Conservation (phyloP, 2,329 filamentous ascomycete species). For the Sclerotinia borealis region DNA sequence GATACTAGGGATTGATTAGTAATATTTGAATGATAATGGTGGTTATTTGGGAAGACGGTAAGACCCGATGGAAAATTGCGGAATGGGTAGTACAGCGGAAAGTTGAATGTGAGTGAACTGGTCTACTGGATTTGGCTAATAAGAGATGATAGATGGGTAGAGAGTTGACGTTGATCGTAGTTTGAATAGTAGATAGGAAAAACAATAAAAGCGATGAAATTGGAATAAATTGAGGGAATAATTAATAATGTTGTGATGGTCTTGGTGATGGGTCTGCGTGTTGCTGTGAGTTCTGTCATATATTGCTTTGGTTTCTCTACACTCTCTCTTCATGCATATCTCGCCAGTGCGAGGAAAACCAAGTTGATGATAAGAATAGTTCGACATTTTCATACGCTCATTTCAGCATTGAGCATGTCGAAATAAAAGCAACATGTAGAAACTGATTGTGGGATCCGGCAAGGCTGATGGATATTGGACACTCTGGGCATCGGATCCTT, state of each 20-base stretch:
- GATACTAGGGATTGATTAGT: background rate
- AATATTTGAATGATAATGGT: background rate
- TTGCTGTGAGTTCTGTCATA: too few species aligned
- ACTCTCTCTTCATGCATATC: background rate
- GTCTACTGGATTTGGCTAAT: background rate
- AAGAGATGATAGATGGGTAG: too few species aligned
- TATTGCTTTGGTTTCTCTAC: too few species aligned
- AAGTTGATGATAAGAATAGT: too few species aligned
- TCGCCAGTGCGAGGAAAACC: background rate
- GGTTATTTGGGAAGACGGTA: background rate
- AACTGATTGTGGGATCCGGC: too few species aligned
- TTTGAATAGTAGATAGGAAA: background rate
- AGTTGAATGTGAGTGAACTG: too few species aligned
- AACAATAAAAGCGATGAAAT: background rate
- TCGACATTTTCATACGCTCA: too few species aligned
- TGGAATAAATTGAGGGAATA: background rate
- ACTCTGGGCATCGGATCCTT: too few species aligned
- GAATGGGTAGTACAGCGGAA: background rate
- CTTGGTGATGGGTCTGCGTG: too few species aligned
- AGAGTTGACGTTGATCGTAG: background rate
- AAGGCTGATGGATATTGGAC: too few species aligned
- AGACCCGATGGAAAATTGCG: background rate
- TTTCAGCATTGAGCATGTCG: too few species aligned
- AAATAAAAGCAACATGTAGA: too few species aligned
- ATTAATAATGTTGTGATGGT: background rate